phyloP scores from a whole-genome alignment of 345 rosid species.

The Kandelia obovata region DNA sequence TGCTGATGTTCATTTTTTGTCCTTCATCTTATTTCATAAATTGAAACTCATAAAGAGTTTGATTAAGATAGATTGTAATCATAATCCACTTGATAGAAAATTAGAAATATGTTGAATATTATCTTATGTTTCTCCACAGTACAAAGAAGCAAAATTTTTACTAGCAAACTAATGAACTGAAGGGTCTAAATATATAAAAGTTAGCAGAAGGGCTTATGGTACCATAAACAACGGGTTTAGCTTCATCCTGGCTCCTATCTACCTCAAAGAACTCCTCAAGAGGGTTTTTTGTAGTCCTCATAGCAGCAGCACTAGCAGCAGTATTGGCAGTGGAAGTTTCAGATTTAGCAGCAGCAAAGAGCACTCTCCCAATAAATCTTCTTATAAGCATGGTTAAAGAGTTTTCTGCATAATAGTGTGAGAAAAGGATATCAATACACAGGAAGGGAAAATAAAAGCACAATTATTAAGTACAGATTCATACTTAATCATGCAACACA shows the following conservation, averaged over 20 bases:
- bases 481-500: too few relatives aligned
- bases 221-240: conserved; percentile 74
- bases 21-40: too few relatives aligned
- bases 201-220: background rate
- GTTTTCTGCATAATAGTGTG: conserved; percentile 11
- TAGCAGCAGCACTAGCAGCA: conserved; percentile 49
- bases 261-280: conserved; percentile 82
- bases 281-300: conserved; percentile 46
- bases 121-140: too few relatives aligned
- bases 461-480: too few relatives aligned
- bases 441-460: too few relatives aligned
- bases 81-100: too few relatives aligned
- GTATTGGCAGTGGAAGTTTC: conserved; percentile 44
- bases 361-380: conserved; percentile 59
- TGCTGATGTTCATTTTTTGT: too few relatives aligned
- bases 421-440: background rate
- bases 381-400: conserved; percentile 51
- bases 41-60: too few relatives aligned
- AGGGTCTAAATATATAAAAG: background rate
- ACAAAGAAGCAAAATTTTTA: background rate
- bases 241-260: conserved; percentile 64
- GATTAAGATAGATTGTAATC: too few relatives aligned
- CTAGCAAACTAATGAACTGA: background rate
- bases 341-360: conserved; percentile 58
- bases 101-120: too few relatives aligned